These are phyloP conservation scores for Diddensiella caesifluorescens DNA, from an alignment of 805 yeast genomes.

Conservation along the genomic window DNA sequence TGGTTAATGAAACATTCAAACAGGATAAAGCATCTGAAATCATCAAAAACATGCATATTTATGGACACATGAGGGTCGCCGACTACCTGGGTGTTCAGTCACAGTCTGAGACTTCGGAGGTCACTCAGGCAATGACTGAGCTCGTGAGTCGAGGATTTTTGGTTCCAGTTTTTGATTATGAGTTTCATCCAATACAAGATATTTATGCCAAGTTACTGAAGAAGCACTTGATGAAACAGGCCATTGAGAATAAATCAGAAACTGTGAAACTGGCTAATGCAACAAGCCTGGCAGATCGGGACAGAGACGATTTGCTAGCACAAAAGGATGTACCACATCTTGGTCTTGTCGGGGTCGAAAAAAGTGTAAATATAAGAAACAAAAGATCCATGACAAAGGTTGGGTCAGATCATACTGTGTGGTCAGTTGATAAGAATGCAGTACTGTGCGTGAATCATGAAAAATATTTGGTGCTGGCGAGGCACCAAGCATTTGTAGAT, in stretches of 20 bases:
- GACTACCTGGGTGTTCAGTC: constrained; percentile 39
- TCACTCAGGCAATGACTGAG: constrained; percentile 34
- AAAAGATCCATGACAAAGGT: neutral
- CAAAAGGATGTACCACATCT: constrained; percentile 18
- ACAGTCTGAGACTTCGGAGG: constrained; percentile 11
- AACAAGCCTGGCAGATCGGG: constrained; percentile 45
- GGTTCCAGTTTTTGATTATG: constrained; percentile 39
- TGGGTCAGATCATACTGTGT: no score
- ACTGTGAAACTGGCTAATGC: constrained; percentile 56
- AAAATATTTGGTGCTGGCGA: constrained; percentile 59
- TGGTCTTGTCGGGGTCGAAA: constrained; percentile 17
- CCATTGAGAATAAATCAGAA: constrained; percentile 39
- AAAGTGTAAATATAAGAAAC: neutral
- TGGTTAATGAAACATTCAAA: constrained; percentile 22
- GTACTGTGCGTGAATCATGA: constrained; percentile 58
- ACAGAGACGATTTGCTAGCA: constrained; percentile 16
- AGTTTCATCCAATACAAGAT: constrained; percentile 33
- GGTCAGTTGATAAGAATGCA: constrained; percentile 20
- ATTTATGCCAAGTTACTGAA: constrained; percentile 21
- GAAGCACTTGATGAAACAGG: constrained; percentile 18
- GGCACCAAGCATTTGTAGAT: constrained; percentile 58
- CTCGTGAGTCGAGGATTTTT: constrained; percentile 49
- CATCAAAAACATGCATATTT: constrained; percentile 60
- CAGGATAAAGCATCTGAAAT: constrained; percentile 44
- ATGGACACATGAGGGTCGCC: constrained; percentile 58